Conservation (phyloP, 768 basidiomycete genomes). For the Lactarius hatsudake region DNA sequence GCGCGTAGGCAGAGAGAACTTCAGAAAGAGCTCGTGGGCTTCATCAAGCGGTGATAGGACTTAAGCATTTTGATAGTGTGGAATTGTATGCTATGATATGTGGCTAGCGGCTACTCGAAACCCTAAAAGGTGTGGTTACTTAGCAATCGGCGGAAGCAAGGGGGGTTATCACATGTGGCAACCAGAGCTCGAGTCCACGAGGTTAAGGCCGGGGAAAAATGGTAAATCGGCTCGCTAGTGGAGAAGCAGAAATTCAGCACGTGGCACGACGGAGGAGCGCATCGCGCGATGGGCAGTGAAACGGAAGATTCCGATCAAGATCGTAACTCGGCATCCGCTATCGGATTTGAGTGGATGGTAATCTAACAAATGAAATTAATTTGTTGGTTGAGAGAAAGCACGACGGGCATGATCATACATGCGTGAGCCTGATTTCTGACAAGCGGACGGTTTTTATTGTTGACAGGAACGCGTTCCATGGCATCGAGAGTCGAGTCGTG, state of each 20-base stretch:
- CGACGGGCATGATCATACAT: constrained; percentile 48
- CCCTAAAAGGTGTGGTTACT: background rate
- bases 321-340: constrained; percentile 70
- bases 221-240: background rate
- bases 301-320: constrained; percentile 17
- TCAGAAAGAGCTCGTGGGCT: constrained; percentile 86
- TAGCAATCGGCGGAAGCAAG: background rate
- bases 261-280: background rate
- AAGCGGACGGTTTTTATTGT: constrained; percentile 87
- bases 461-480: constrained; percentile 93
- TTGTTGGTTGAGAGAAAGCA: constrained; percentile 5
- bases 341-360: constrained; percentile 92
- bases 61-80: background rate
- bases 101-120: background rate
- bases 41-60: constrained; percentile 52
- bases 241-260: background rate
- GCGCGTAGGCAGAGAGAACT: constrained; percentile 78
- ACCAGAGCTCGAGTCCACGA: background rate
- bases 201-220: background rate
- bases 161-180: background rate
- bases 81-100: constrained; percentile 3
- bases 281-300: background rate
- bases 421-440: constrained; percentile 76
- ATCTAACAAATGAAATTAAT: constrained; percentile 43
- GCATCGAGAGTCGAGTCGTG: constrained; percentile 88